Evolutionary conservation across 495 filamentous ascomycete genomes (phyloP), one percentile per base, ranked within the genome.

Genomic region (Annulohypoxylon stygium): DNA sequence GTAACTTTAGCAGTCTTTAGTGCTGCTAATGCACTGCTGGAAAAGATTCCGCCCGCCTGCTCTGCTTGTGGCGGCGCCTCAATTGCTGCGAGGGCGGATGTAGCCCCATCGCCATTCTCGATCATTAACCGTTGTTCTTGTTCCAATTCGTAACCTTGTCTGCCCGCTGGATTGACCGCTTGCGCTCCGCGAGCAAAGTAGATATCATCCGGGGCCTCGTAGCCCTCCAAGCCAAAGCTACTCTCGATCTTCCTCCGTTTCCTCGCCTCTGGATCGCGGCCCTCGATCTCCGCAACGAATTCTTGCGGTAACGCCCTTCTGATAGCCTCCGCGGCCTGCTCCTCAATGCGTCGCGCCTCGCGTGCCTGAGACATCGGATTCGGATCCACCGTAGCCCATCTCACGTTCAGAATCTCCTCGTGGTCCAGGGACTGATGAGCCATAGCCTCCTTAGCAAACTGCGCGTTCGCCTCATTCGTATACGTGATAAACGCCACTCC

Each of bases 271-370:
- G 91, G 91, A 73, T 97, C 94, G 36, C 91, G 89, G 9, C 96
- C 97, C 80, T 99, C 97, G 61, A 99, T 90, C 82, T 99, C 94
- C 0, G 93, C 93, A 1, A 99, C 92, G 75, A 93, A 98, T 25
- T 92, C 93, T 1, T 90, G 94, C 0, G 97, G 97, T n/a, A 99
- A 82, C 6, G 97, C 96, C 45, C 90, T 86, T 23, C 97, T 85
- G 43, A 99, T 93, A 9, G 97, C 97, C 77, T 98, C 97, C 0
- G 96, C 97, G n/a, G 97, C 97, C 81, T 98, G 95, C 79, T 99
- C 97, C 81, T 99, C 97, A 58, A 99, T 90, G 16, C 91, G 86
- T 37, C 93, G 86, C 18, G 93, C 95, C 78, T 99, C 97, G 37
- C 97, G 88, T 71, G 96, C 95, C 79, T 97, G 95, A 9, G 96